phyloP scores from a whole-genome alignment of 1,284 basidiomycete genomes.

The Rhizoctonia solani region DNA sequence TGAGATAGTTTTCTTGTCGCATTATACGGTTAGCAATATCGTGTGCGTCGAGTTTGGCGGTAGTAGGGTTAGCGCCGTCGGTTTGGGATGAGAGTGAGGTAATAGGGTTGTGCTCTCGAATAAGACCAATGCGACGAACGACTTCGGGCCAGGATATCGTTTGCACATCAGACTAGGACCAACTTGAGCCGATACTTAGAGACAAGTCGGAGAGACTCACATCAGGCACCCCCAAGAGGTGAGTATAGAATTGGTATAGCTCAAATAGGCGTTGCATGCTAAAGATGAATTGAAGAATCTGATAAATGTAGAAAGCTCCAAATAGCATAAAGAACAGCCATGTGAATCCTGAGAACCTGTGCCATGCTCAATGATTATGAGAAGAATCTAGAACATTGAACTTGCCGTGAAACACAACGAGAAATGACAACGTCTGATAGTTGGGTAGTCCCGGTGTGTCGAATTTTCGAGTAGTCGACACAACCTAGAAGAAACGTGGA shows the following conservation, averaged over 20 bases:
- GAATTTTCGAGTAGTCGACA: slow-evolving; percentile 86
- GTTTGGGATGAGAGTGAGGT: slow-evolving; percentile 74
- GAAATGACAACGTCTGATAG: slow-evolving; percentile 80
- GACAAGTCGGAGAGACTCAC: slow-evolving; percentile 46
- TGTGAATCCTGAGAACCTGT: slow-evolving; percentile 80
- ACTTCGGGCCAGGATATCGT: slow-evolving; percentile 97
- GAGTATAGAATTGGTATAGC: slow-evolving; percentile 85
- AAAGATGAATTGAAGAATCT: slow-evolving; percentile 52
- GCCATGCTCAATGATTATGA: slow-evolving; percentile 5
- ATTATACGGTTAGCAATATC: slow-evolving; percentile 96
- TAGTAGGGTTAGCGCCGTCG: slow-evolving; percentile 51
- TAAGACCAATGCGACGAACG: slow-evolving; percentile 83
- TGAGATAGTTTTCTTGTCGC: slow-evolving; percentile 97
- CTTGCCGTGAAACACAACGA: slow-evolving; percentile 77
- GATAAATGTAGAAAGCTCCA: slow-evolving; percentile 72
- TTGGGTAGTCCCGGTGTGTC: slow-evolving; percentile 61
- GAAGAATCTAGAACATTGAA: slow-evolving; percentile 24
- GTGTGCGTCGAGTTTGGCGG: slow-evolving; percentile 91
- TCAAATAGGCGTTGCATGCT: slow-evolving; percentile 75
- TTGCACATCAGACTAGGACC: slow-evolving; percentile 87
- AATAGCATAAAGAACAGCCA: slow-evolving; percentile 82
- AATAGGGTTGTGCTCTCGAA: slow-evolving; percentile 87
- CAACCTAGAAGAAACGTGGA: slow-evolving; percentile 95
- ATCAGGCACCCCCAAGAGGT: slow-evolving; percentile 60
- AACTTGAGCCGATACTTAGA: not conserved